phyloP scores from a whole-genome alignment of 345 rosid genomes.

The Pelargonium nanum region DNA sequence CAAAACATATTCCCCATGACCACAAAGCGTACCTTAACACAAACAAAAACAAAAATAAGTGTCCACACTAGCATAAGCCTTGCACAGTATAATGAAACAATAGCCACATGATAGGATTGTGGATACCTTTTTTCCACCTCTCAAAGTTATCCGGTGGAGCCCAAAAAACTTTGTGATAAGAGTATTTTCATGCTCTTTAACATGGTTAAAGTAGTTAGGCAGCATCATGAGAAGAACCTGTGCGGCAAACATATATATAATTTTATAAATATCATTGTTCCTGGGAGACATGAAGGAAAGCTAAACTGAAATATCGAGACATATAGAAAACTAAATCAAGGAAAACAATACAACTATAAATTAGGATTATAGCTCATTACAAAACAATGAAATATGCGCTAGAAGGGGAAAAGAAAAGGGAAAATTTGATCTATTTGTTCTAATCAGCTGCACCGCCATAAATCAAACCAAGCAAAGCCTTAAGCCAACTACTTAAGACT shows the following conservation, averaged over 20 bases:
- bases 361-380: too few relatives aligned
- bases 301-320: too few relatives aligned
- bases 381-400: too few relatives aligned
- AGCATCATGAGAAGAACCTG: background rate
- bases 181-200: conserved; percentile 11
- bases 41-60: conserved; percentile 13
- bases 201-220: background rate
- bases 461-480: too few relatives aligned
- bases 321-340: too few relatives aligned
- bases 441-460: too few relatives aligned
- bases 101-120: background rate
- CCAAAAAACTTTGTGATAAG: conserved; percentile 93
- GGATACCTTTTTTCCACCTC: conserved; percentile 71
- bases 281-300: too few relatives aligned
- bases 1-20: conserved; percentile 99
- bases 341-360: too few relatives aligned
- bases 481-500: too few relatives aligned
- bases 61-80: too few relatives aligned
- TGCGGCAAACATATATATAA: background rate
- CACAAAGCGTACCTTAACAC: conserved; percentile 77
- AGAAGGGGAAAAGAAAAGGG: background rate
- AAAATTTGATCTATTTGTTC: conserved; percentile 1
- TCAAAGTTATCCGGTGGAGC: conserved; percentile 64
- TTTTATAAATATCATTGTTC: too few relatives aligned
- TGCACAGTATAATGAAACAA: too few relatives aligned